Conservation (phyloP, 345 rosid species). For the Eucalyptus camaldulensis region DNA sequence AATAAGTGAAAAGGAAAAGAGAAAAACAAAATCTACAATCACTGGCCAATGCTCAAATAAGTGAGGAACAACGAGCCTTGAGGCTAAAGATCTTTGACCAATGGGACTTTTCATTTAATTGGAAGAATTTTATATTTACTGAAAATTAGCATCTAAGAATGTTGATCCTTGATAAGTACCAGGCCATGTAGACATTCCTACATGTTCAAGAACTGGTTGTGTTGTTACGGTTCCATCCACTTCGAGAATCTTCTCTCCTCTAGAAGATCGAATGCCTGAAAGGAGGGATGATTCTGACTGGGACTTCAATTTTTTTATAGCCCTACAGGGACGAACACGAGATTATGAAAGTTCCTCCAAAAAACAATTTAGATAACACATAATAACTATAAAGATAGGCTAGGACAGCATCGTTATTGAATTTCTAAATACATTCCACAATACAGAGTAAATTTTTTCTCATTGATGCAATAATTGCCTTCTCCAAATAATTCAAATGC, state of each 20-base stretch:
- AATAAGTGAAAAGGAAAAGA: neutral
- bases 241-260: conserved; percentile 74
- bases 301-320: conserved; percentile 65
- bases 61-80: neutral
- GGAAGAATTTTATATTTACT: neutral
- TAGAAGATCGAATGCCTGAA: conserved; percentile 50
- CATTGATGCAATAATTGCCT: neutral
- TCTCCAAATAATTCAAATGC: neutral
- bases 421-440: neutral
- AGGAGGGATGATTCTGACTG: conserved; percentile 86
- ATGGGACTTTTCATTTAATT: neutral
- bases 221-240: conserved; percentile 93
- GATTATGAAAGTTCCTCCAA: neutral
- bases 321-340: conserved; percentile 25
- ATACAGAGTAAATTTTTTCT: neutral
- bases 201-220: conserved; percentile 97
- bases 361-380: neutral
- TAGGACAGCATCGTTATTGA: neutral
- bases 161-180: conserved; percentile 23
- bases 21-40: neutral
- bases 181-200: conserved; percentile 95
- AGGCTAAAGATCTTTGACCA: neutral
- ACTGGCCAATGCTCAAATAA: neutral
- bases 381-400: neutral
- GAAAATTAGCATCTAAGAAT: neutral